A percentile compares a stretch with the other conserved stretches of the same genome.
Evolutionary conservation across 805 yeast species (phyloP).

Genomic region (Sporopachydermia lactativora): DNA sequence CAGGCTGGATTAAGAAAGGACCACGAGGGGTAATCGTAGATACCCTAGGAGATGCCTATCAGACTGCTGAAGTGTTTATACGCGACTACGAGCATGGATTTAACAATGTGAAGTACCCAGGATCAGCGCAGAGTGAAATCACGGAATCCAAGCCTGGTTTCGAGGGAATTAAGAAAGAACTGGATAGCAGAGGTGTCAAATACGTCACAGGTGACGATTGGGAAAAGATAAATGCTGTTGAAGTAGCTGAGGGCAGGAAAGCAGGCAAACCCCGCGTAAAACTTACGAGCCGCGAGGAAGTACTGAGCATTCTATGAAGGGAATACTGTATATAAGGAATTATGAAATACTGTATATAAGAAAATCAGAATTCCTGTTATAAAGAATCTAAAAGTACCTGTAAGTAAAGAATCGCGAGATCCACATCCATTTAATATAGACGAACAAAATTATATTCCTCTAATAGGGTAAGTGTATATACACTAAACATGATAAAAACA

Average conservation of each 20-base stretch:
- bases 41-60: conserved; percentile 75
- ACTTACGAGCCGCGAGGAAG: conserved; percentile 29
- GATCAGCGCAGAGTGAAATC: conserved; percentile 6
- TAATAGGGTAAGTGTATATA: too few relatives aligned
- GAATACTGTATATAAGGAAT: background rate
- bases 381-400: too few relatives aligned
- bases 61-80: conserved; percentile 52
- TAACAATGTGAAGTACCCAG: conserved; percentile 10
- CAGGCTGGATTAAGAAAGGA: conserved; percentile 88
- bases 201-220: conserved; percentile 54
- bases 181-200: conserved; percentile 11
- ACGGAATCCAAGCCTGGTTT: conserved; percentile 18
- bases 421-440: too few relatives aligned
- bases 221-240: conserved; percentile 41
- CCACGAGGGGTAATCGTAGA: conserved; percentile 84
- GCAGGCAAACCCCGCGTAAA: conserved; percentile 46
- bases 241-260: conserved; percentile 31
- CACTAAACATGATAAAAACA: too few relatives aligned
- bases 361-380: too few relatives aligned
- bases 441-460: too few relatives aligned
- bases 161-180: conserved; percentile 15
- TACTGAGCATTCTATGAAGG: conserved; percentile 25
- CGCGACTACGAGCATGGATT: conserved; percentile 32
- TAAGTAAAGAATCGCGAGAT: too few relatives aligned
- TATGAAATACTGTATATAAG: too few relatives aligned